Evolutionary conservation across 2,329 filamentous ascomycete species (phyloP).

Genomic region (Thelonectria blattea): DNA sequence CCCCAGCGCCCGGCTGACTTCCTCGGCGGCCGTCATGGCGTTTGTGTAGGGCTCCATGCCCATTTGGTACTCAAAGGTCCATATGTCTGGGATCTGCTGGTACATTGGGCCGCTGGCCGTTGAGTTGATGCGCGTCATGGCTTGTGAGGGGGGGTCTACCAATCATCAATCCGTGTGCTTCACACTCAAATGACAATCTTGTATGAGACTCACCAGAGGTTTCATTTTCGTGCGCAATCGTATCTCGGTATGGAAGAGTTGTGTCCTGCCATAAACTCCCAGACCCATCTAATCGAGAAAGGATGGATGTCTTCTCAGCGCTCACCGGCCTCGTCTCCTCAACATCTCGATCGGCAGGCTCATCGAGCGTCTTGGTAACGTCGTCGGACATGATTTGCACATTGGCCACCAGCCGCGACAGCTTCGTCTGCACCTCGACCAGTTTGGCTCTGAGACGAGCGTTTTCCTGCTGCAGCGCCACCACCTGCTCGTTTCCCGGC

Average conservation of each 20-base stretch:
- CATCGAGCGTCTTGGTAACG: constrained; percentile 36
- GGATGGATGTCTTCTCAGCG: not conserved
- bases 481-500: constrained; percentile 33
- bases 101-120: constrained; percentile 24
- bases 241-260: not conserved
- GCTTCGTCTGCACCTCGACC: constrained; percentile 38
- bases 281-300: not conserved
- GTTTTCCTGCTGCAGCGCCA: constrained; percentile 37
- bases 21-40: constrained; percentile 33
- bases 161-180: no score
- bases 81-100: constrained; percentile 40
- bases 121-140: not conserved
- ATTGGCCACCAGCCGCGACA: constrained; percentile 34
- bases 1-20: constrained; percentile 29
- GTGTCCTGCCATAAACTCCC: not conserved
- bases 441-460: constrained; percentile 35
- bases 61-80: constrained; percentile 42
- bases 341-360: not conserved
- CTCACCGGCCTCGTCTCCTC: not conserved
- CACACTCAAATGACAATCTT: no score
- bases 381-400: constrained; percentile 36
- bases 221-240: not conserved
- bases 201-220: no score
- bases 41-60: constrained; percentile 36
- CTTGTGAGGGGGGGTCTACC: not conserved